Percentiles rank a stretch among this genome's conserved stretches.
These are phyloP conservation scores for Xylaria sp. DNA, from an alignment of 2,329 filamentous ascomycete species.

Conservation along the genomic window DNA sequence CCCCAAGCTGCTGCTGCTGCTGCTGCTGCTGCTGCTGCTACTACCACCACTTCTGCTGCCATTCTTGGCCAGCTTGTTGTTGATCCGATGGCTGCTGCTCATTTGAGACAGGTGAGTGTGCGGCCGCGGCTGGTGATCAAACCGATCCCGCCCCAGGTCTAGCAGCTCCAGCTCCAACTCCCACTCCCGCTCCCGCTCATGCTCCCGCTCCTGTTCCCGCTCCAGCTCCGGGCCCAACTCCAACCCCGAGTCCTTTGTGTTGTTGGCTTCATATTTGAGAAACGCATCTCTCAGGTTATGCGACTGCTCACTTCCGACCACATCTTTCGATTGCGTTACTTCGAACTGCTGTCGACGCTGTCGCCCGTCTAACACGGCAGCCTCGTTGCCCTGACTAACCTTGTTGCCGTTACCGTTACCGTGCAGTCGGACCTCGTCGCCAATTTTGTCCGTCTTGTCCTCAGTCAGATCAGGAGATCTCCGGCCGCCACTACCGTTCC, in stretches of 20 bases:
- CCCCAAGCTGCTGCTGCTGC: not conserved
- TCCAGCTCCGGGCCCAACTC: not conserved
- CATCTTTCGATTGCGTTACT: not conserved
- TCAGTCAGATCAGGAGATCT: not conserved
- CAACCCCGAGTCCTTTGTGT: not conserved
- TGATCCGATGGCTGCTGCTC: not conserved
- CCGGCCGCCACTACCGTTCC: not conserved
- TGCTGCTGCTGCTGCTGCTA: not conserved
- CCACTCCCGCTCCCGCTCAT: not conserved
- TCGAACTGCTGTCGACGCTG: not conserved
- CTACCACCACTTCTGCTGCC: not conserved
- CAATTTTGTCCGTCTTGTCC: conserved; percentile 14
- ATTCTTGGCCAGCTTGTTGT: not conserved
- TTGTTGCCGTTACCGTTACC: not conserved
- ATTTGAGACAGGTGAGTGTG: conserved; percentile 1
- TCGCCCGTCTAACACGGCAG: not conserved
- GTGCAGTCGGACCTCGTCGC: not conserved
- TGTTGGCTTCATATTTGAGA: not conserved
- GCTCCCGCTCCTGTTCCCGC: conserved; percentile 1
- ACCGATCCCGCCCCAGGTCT: not conserved
- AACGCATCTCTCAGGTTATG: not conserved
- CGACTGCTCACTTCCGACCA: not conserved
- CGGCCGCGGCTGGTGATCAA: conserved; percentile 6
- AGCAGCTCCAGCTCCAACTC: not conserved
- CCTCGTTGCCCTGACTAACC: not conserved